phyloP scores from a whole-genome alignment of 1,284 basidiomycete genomes.

The Cryptococcus hybrid region DNA sequence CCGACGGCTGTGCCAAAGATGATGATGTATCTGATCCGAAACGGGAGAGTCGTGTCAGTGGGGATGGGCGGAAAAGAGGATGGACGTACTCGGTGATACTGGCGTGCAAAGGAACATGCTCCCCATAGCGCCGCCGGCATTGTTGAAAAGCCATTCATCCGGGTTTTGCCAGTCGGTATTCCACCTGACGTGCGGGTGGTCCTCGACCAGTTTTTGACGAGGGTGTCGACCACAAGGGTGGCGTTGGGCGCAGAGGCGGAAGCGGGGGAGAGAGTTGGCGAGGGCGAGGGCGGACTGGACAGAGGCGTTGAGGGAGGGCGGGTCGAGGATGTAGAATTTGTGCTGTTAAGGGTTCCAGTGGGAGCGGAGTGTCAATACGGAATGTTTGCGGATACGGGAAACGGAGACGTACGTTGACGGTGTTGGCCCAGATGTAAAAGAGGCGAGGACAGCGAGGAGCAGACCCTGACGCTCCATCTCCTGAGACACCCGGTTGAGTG shows the following conservation, averaged over 20 bases:
- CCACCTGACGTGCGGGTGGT: conserved; percentile 61
- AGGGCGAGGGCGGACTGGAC: conserved; percentile 67
- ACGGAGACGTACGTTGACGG: conserved; percentile 30
- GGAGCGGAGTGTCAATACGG: neutral
- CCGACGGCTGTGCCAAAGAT: conserved; percentile 95
- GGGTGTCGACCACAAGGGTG: conserved; percentile 54
- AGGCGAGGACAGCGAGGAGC: conserved; percentile 25
- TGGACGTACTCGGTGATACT: conserved; percentile 84
- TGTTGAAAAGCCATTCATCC: conserved; percentile 92
- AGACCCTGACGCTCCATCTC: conserved; percentile 17
- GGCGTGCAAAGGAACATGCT: conserved; percentile 94
- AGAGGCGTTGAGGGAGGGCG: conserved; percentile 62
- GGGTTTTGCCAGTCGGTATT: conserved; percentile 59
- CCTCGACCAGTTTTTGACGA: conserved; percentile 74
- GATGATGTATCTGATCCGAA: conserved; percentile 53
- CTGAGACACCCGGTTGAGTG: neutral
- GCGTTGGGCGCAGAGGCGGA: conserved; percentile 56
- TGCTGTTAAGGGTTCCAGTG: conserved; percentile 35
- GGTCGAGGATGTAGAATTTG: conserved; percentile 70
- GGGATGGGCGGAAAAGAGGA: conserved; percentile 5
- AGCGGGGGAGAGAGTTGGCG: conserved; percentile 33
- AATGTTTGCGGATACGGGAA: neutral
- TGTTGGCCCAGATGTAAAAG: conserved; percentile 23
- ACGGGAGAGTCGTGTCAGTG: neutral
- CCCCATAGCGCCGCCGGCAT: conserved; percentile 98